Evolutionary conservation across 768 basidiomycete genomes (phyloP).

Genomic region (Grammothele lineata): DNA sequence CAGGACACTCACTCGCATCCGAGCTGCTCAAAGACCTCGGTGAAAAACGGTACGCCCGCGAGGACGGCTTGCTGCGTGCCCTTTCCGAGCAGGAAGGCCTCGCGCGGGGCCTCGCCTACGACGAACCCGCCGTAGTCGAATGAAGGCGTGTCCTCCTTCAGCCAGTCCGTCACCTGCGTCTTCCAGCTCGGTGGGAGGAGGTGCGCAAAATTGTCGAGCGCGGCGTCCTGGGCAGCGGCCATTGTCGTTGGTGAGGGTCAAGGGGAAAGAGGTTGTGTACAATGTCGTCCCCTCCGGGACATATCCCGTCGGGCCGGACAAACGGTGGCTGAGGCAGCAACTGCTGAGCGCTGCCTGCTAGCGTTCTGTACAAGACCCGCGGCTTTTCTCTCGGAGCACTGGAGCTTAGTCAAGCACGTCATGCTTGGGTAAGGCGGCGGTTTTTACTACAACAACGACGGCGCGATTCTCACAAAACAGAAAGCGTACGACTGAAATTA

Average conservation of each 20-base stretch:
- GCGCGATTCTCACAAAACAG: no score
- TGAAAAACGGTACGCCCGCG: slow-evolving; percentile 94
- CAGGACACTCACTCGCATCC: slow-evolving; percentile 74
- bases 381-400: no score
- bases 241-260: slow-evolving; percentile 9
- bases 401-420: no score
- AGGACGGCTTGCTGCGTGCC: slow-evolving; percentile 74
- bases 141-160: slow-evolving; percentile 90
- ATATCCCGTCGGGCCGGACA: no score
- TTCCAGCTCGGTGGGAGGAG: slow-evolving; percentile 96
- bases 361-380: no score
- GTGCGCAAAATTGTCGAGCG: slow-evolving; percentile 40
- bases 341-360: no score
- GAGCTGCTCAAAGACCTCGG: slow-evolving; percentile 85
- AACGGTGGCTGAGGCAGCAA: no score
- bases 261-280: no score
- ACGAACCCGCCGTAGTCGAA: slow-evolving; percentile 97
- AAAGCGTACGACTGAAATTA: no score
- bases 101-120: slow-evolving; percentile 83
- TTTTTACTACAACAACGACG: no score
- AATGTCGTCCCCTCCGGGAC: no score
- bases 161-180: slow-evolving; percentile 73
- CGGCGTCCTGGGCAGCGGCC: slow-evolving; percentile 1
- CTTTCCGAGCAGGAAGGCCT: slow-evolving; percentile 90
- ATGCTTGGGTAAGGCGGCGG: no score